These are phyloP conservation scores for Pelagomonas calceolata DNA, from an alignment of 108 stramenopile species.

Conservation along the genomic window DNA sequence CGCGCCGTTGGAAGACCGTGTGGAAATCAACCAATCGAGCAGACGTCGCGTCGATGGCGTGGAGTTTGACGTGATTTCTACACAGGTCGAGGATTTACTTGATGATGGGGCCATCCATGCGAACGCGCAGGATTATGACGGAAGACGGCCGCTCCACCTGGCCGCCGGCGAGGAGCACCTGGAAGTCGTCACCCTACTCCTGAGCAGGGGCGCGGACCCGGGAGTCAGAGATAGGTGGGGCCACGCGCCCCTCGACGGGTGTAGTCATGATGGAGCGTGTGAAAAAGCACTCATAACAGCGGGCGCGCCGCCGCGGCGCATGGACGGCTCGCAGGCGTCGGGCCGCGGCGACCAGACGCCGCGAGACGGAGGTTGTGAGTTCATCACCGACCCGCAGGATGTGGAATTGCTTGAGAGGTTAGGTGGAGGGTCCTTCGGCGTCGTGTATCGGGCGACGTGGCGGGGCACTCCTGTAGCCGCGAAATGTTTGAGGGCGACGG, in stretches of 20 bases:
- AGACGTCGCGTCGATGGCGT: too few species aligned
- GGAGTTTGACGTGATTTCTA: too few species aligned
- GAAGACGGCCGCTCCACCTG: conserved; percentile 46
- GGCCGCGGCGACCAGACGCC: too few species aligned
- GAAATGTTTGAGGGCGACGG: conserved; percentile 58
- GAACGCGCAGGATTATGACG: conserved; percentile 36
- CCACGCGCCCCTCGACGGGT: conserved; percentile 36
- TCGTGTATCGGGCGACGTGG: conserved; percentile 74
- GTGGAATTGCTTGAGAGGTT: conserved; percentile 57
- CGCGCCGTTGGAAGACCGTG: too few species aligned
- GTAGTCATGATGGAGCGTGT: not conserved
- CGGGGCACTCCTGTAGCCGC: conserved; percentile 68
- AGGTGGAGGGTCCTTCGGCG: conserved; percentile 81
- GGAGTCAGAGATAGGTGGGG: conserved; percentile 43
- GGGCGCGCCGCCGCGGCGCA: too few species aligned
- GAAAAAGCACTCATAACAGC: too few species aligned
- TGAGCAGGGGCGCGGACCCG: conserved; percentile 33
- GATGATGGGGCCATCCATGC: conserved; percentile 31
- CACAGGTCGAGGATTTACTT: conserved; percentile 21
- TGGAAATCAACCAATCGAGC: too few species aligned
- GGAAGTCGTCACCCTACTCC: conserved; percentile 34
- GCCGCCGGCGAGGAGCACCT: conserved; percentile 39
- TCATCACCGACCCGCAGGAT: conserved; percentile 15
- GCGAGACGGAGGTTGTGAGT: too few species aligned
- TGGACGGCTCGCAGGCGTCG: too few species aligned